Conservation (phyloP, 2,329 filamentous ascomycete genomes). For the Chalaropsis thielavioides region DNA sequence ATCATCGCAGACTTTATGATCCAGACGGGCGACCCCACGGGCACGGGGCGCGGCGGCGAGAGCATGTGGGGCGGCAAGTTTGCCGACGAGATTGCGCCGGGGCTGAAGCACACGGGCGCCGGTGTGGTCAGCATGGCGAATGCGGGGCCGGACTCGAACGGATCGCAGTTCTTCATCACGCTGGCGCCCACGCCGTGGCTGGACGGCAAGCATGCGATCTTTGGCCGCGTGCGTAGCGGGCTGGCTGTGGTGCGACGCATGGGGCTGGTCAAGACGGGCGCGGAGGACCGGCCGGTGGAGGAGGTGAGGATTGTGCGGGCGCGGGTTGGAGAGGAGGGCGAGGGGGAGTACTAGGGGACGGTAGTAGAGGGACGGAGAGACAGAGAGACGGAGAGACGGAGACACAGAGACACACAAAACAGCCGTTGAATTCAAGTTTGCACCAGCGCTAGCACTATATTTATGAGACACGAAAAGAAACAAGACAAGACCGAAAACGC, state of each 20-base stretch:
- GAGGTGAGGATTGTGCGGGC: constrained; percentile 69
- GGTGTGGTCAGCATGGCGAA: constrained; percentile 97
- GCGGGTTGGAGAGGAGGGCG: constrained; percentile 48
- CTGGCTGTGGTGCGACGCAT: constrained; percentile 75
- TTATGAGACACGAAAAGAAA: constrained; percentile 14
- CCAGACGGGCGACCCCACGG: constrained; percentile 86
- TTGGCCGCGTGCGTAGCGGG: constrained; percentile 74
- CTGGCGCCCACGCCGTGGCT: constrained; percentile 90
- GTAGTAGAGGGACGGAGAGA: not conserved
- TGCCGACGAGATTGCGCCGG: constrained; percentile 70
- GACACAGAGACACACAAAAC: not conserved
- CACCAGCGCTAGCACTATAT: not conserved
- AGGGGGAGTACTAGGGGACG: constrained; percentile 19
- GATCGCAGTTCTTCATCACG: constrained; percentile 91
- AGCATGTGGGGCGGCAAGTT: constrained; percentile 92
- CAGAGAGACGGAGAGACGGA: not conserved
- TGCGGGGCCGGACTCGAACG: constrained; percentile 81
- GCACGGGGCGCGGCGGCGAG: constrained; percentile 74
- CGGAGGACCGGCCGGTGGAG: constrained; percentile 66
- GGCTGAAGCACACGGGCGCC: constrained; percentile 80
- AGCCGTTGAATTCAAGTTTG: not conserved
- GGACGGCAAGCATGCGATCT: constrained; percentile 94
- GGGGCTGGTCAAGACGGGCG: constrained; percentile 71
- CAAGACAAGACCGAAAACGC: constrained; percentile 11
- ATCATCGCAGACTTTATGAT: constrained; percentile 96